phyloP scores from a whole-genome alignment of 768 basidiomycete species.

The Chalciporus chontae region DNA sequence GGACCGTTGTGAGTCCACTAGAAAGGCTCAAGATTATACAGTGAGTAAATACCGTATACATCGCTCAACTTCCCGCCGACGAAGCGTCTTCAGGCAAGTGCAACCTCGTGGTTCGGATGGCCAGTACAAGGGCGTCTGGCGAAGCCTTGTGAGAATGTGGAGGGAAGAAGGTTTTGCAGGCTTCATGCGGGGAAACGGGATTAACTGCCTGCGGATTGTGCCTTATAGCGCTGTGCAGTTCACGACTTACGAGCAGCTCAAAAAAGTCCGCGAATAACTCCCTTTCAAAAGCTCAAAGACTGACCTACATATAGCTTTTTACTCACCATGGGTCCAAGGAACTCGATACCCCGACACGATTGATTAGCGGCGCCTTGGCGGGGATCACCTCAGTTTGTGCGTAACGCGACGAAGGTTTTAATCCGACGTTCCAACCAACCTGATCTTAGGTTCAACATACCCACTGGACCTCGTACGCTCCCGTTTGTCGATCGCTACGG shows the following conservation, averaged over 20 bases:
- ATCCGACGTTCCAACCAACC: slow-evolving; percentile 6
- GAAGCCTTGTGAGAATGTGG: slow-evolving; percentile 83
- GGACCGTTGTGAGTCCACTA: slow-evolving; percentile 89
- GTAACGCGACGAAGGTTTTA: slow-evolving; percentile 29
- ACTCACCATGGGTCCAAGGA: slow-evolving; percentile 62
- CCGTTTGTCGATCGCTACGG: slow-evolving; percentile 88
- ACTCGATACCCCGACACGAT: slow-evolving; percentile 84
- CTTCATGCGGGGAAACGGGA: slow-evolving; percentile 91
- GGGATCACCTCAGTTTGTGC: slow-evolving; percentile 93
- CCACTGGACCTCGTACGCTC: slow-evolving; percentile 93
- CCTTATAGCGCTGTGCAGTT: slow-evolving; percentile 91
- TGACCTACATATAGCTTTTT: slow-evolving; percentile 55
- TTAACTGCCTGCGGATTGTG: slow-evolving; percentile 90
- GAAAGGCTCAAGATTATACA: slow-evolving; percentile 96
- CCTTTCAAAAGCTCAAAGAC: slow-evolving; percentile 11
- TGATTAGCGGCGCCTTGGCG: slow-evolving; percentile 85
- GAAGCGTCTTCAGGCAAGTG: slow-evolving; percentile 64
- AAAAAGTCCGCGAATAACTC: slow-evolving; percentile 53
- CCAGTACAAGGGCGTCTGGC: slow-evolving; percentile 83
- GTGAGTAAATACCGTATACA: slow-evolving; percentile 43
- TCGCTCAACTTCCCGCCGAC: neutral
- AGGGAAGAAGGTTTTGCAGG: slow-evolving; percentile 89
- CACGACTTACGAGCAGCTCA: slow-evolving; percentile 86
- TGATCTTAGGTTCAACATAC: slow-evolving; percentile 69
- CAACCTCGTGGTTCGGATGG: slow-evolving; percentile 61